phyloP scores from a whole-genome alignment of 2,329 filamentous ascomycete genomes.

The Massarina eburnea region DNA sequence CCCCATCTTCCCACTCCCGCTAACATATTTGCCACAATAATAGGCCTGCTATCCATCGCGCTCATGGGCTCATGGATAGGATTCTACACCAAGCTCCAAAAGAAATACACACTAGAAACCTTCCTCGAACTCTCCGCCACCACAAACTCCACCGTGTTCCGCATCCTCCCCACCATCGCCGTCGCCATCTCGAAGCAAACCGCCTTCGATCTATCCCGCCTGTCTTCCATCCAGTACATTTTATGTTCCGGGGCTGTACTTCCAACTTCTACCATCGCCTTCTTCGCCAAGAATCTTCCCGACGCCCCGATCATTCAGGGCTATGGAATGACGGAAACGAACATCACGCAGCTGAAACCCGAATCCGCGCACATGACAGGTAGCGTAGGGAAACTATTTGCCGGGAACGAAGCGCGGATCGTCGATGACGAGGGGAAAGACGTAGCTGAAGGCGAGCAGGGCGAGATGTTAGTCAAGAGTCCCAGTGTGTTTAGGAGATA shows the following conservation, averaged over 20 bases:
- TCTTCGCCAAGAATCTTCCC: conserved; percentile 11
- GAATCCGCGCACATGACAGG: conserved; percentile 13
- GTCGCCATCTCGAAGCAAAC: conserved; percentile 19
- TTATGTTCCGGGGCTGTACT: conserved; percentile 24
- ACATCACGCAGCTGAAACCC: conserved; percentile 15
- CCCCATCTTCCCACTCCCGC: not conserved
- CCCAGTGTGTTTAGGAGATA: conserved; percentile 33
- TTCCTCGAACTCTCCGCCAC: conserved; percentile 13
- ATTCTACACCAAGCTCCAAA: conserved; percentile 17
- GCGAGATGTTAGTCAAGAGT: conserved; percentile 29
- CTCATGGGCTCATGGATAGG: conserved; percentile 19
- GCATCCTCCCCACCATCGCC: conserved; percentile 25
- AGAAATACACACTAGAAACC: conserved; percentile 12
- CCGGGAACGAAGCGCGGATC: conserved; percentile 24
- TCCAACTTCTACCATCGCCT: conserved; percentile 11
- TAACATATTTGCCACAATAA: not conserved
- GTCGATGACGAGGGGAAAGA: conserved; percentile 33
- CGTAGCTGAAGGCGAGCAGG: conserved; percentile 26
- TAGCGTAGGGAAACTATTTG: conserved; percentile 18
- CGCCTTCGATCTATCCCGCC: conserved; percentile 10
- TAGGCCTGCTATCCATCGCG: conserved; percentile 14
- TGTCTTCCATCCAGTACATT: conserved; percentile 19
- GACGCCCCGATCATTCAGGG: conserved; percentile 19
- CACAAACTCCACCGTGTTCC: conserved; percentile 11
- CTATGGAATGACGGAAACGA: conserved; percentile 24